Evolutionary conservation across 139 green algal genomes (phyloP).

Genomic region (Asterochloris sp.): DNA sequence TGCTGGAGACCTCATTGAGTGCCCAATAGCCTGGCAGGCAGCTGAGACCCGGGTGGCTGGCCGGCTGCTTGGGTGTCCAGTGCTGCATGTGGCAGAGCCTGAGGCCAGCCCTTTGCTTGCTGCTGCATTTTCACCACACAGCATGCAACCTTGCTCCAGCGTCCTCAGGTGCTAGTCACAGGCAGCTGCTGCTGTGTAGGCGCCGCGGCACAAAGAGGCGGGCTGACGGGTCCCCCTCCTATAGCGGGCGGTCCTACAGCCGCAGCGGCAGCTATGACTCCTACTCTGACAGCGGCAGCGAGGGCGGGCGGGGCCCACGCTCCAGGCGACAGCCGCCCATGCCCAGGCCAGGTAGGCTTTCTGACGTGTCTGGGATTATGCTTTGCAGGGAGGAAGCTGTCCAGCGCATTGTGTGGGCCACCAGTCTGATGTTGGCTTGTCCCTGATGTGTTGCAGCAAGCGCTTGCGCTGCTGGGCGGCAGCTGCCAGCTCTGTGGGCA

Average conservation of each 20-base stretch:
- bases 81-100: too few relatives aligned
- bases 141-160: neutral
- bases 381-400: too few relatives aligned
- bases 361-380: neutral
- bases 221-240: neutral
- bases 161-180: neutral
- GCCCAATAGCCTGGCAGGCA: too few relatives aligned
- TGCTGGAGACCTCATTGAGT: too few relatives aligned
- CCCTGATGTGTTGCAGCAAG: too few relatives aligned
- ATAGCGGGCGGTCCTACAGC: slow-evolving; percentile 6
- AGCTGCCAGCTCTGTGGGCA: neutral
- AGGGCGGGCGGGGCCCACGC: slow-evolving; percentile 1
- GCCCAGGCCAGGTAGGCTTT: neutral
- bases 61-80: too few relatives aligned
- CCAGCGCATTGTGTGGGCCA: too few relatives aligned
- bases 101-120: too few relatives aligned
- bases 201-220: neutral
- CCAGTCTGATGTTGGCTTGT: too few relatives aligned
- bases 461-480: neutral
- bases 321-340: neutral
- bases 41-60: too few relatives aligned
- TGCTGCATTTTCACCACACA: too few relatives aligned
- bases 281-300: slow-evolving; percentile 18
- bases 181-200: too few relatives aligned
- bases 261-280: slow-evolving; percentile 1